Percentiles rank a stretch among this genome's conserved stretches.
Evolutionary conservation across 306 rosid genomes (phyloP).

Genomic region (Gillenia trifoliata): DNA sequence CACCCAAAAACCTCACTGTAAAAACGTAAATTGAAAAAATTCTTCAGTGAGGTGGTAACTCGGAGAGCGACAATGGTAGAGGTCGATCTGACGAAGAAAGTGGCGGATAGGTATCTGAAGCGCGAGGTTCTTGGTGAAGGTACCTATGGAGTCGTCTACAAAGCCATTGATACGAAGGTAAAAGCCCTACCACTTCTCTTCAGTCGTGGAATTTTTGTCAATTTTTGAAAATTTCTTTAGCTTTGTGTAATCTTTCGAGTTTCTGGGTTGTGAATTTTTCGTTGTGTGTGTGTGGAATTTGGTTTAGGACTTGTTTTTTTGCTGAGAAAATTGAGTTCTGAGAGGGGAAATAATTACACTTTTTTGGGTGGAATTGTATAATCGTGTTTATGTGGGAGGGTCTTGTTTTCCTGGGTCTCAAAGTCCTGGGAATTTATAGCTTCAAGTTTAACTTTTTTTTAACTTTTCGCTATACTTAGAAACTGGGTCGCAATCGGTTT

Average conservation of each 20-base stretch:
- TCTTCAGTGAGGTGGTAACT: not conserved
- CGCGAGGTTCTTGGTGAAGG: constrained; percentile 98
- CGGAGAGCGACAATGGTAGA: constrained; percentile 37
- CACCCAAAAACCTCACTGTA: not conserved
- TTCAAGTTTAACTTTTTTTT: not conserved
- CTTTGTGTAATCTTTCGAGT: not conserved
- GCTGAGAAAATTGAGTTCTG: not conserved
- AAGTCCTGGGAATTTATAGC: not conserved
- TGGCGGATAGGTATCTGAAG: constrained; percentile 92
- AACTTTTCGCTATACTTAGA: not conserved
- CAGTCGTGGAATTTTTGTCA: not conserved
- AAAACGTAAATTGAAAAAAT: not conserved
- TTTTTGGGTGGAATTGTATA: not conserved
- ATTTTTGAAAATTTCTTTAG: not conserved
- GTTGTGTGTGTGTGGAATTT: not conserved
- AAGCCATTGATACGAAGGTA: constrained; percentile 97
- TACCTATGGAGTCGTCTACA: constrained; percentile 94
- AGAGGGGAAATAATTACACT: not conserved
- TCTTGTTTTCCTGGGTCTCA: no score
- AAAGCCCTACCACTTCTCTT: not conserved
- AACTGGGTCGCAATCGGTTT: not conserved
- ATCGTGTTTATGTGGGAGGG: no score
- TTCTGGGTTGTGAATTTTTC: not conserved
- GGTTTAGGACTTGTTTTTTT: not conserved
- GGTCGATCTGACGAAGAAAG: constrained; percentile 66